Conservation (phyloP, 768 basidiomycete genomes). For the Sporobolomyces pararoseus region DNA sequence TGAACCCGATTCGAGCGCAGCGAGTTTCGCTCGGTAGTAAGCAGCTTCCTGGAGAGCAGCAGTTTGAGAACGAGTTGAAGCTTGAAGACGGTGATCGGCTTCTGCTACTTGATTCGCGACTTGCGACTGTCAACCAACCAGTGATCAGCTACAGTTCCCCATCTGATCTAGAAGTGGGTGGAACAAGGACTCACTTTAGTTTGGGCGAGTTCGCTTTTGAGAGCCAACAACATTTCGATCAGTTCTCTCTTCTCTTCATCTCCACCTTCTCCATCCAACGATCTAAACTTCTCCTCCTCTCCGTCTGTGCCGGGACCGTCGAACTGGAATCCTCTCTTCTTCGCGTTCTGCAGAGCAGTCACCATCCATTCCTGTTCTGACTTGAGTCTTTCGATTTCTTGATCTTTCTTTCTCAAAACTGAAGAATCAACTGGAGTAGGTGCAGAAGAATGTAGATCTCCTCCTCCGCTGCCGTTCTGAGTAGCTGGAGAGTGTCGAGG, state of each 20-base stretch:
- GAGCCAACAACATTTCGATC: constrained; percentile 67
- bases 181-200: constrained; percentile 63
- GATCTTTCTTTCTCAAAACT: constrained; percentile 24
- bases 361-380: constrained; percentile 81
- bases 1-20: constrained; percentile 70
- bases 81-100: constrained; percentile 71
- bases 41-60: constrained; percentile 89
- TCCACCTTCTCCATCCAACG: constrained; percentile 7
- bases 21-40: constrained; percentile 91
- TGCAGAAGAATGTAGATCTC: constrained; percentile 5
- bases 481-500: constrained; percentile 44
- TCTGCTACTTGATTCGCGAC: constrained; percentile 53
- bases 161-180: neutral
- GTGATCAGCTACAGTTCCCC: too few species aligned
- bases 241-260: constrained; percentile 16
- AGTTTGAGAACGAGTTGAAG: constrained; percentile 70
- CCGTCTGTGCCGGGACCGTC: neutral
- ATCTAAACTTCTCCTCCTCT: neutral
- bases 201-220: constrained; percentile 83
- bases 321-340: constrained; percentile 66
- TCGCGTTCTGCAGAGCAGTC: constrained; percentile 69
- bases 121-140: constrained; percentile 62
- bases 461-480: neutral
- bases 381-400: constrained; percentile 69
- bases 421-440: constrained; percentile 3